phyloP scores from a whole-genome alignment of 2,329 filamentous ascomycete species.

The Ascochyta clinopodiicola region DNA sequence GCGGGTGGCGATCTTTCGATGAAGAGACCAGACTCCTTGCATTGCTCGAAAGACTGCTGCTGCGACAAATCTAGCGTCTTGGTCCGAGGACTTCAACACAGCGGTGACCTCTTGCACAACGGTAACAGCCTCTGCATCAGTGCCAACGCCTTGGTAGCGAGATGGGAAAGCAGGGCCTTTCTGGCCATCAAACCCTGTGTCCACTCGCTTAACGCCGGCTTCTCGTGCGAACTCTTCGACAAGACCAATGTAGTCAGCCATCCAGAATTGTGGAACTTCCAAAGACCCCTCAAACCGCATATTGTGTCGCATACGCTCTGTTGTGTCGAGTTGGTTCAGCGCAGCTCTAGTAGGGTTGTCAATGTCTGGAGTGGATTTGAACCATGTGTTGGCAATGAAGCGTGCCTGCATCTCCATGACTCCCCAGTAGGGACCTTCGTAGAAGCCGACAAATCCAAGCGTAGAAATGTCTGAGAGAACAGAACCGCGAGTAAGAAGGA shows the following conservation, averaged over 20 bases:
- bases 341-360: neutral
- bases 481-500: constrained; percentile 72
- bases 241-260: constrained; percentile 80
- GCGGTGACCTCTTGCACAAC: constrained; percentile 56
- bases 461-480: constrained; percentile 67
- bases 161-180: constrained; percentile 56
- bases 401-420: constrained; percentile 87
- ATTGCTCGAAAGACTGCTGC: constrained; percentile 73
- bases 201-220: constrained; percentile 58
- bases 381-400: constrained; percentile 69
- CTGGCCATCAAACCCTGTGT: constrained; percentile 51
- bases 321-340: constrained; percentile 27
- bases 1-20: constrained; percentile 62
- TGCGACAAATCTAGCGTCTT: constrained; percentile 62
- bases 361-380: constrained; percentile 29
- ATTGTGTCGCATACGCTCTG: constrained; percentile 53
- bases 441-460: constrained; percentile 82
- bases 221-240: constrained; percentile 73
- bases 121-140: constrained; percentile 49
- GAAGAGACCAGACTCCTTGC: constrained; percentile 72
- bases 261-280: constrained; percentile 74
- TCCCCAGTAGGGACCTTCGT: constrained; percentile 84
- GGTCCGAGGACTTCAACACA: constrained; percentile 53
- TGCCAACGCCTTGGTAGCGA: constrained; percentile 39
- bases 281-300: constrained; percentile 39